Conservation (phyloP, 495 filamentous ascomycete species). For the Lichina pygmaea region DNA sequence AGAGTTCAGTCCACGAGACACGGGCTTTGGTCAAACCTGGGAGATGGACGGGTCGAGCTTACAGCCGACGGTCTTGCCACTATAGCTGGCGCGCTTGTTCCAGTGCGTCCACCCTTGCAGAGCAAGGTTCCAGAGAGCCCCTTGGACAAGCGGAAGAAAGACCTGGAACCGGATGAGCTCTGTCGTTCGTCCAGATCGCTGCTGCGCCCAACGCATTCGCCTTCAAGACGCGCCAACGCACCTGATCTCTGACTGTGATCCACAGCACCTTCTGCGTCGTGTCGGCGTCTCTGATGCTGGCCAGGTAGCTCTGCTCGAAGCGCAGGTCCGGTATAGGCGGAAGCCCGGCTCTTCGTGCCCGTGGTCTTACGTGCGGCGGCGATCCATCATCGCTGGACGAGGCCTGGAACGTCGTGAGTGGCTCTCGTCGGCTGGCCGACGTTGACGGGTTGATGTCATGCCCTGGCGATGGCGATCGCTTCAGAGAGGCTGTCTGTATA, state of each 20-base stretch:
- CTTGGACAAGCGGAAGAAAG: conserved; percentile 59
- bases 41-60: conserved; percentile 6
- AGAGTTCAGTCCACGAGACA: not conserved
- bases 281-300: conserved; percentile 50
- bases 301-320: conserved; percentile 93
- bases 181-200: not conserved
- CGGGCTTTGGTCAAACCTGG: not conserved
- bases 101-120: conserved; percentile 61
- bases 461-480: conserved; percentile 30
- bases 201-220: not conserved
- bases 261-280: conserved; percentile 48
- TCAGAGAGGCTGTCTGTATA: conserved; percentile 56
- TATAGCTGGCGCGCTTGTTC: conserved; percentile 45
- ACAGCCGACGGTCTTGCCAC: conserved; percentile 42
- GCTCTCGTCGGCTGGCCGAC: conserved; percentile 18
- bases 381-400: not conserved
- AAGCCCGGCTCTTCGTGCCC: conserved; percentile 25
- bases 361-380: conserved; percentile 9
- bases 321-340: conserved; percentile 78
- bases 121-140: conserved; percentile 54
- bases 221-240: conserved; percentile 13
- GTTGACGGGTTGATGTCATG: conserved; percentile 70
- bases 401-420: conserved; percentile 6
- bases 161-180: conserved; percentile 21
- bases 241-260: conserved; percentile 78